Evolutionary conservation across 805 yeast species (phyloP).

Genomic region (Ogataea sp.): DNA sequence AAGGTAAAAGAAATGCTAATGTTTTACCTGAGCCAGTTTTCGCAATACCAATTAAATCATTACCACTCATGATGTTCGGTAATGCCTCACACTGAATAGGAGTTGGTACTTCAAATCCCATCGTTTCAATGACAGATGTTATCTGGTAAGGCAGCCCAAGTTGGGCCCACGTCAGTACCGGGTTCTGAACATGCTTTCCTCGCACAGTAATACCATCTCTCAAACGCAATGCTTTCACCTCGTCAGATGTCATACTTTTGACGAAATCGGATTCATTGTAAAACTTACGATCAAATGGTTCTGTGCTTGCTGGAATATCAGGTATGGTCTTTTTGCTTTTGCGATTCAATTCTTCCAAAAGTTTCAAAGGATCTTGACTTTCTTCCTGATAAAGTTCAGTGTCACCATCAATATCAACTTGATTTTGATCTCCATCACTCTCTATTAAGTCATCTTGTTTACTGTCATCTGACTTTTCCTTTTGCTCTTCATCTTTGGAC

Average conservation of each 20-base stretch:
- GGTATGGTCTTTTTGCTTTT: constrained; percentile 45
- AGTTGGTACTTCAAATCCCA: constrained; percentile 60
- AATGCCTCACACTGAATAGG: constrained; percentile 87
- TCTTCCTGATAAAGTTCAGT: constrained; percentile 27
- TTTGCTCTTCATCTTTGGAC: neutral
- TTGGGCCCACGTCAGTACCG: constrained; percentile 73
- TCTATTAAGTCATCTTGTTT: neutral
- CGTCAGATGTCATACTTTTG: constrained; percentile 38
- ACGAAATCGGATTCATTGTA: constrained; percentile 55
- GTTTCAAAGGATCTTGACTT: constrained; percentile 26
- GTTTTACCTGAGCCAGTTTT: constrained; percentile 98
- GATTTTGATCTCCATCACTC: neutral
- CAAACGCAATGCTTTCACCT: constrained; percentile 45
- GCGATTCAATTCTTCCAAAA: constrained; percentile 32
- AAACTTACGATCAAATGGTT: constrained; percentile 51
- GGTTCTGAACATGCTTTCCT: constrained; percentile 52
- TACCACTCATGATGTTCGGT: constrained; percentile 84
- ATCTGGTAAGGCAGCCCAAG: constrained; percentile 64
- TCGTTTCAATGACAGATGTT: constrained; percentile 40
- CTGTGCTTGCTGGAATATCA: constrained; percentile 35
- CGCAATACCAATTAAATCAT: constrained; percentile 89
- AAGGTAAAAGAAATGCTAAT: constrained; percentile 74
- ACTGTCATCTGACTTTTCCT: neutral
- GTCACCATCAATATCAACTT: constrained; percentile 6
- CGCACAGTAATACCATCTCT: constrained; percentile 61